Evolutionary conservation across 176 grass and related monocot species (phyloP).

Genomic region (Thinopyrum elongatum): DNA sequence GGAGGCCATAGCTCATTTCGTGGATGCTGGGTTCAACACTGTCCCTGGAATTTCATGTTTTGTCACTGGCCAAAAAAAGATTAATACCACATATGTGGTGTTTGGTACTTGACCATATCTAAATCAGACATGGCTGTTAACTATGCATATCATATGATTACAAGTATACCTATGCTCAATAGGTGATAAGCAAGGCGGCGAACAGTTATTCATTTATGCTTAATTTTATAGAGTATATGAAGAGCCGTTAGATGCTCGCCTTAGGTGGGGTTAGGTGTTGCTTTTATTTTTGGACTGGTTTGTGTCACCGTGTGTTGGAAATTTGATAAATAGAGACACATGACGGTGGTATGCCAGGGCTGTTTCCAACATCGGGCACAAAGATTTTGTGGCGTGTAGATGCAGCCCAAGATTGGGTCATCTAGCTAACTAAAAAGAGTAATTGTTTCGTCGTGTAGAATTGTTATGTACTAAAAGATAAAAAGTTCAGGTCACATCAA

Average conservation of each 20-base stretch:
- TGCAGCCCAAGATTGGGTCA: background rate
- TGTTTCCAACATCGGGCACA: background rate
- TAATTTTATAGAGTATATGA: slow-evolving; percentile 1
- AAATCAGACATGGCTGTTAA: background rate
- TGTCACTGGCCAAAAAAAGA: background rate
- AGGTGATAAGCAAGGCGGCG: background rate
- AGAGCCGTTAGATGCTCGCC: background rate
- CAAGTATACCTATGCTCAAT: background rate
- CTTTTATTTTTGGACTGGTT: background rate
- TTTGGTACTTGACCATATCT: background rate
- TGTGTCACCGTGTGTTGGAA: background rate
- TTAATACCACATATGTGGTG: background rate
- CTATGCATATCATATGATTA: background rate
- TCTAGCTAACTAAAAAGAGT: background rate
- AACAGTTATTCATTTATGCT: background rate
- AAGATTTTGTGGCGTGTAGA: background rate
- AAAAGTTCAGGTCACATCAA: background rate
- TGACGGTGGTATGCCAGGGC: background rate
- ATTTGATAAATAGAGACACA: background rate
- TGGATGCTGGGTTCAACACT: background rate
- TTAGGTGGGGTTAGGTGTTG: background rate
- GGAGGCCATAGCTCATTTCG: background rate
- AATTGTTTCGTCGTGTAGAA: background rate
- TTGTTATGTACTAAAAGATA: background rate
- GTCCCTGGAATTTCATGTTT: background rate